Percentiles rank a stretch among this genome's conserved stretches.
These are phyloP conservation scores for Salix caprea DNA, from an alignment of 345 rosid species.

Conservation along the genomic window DNA sequence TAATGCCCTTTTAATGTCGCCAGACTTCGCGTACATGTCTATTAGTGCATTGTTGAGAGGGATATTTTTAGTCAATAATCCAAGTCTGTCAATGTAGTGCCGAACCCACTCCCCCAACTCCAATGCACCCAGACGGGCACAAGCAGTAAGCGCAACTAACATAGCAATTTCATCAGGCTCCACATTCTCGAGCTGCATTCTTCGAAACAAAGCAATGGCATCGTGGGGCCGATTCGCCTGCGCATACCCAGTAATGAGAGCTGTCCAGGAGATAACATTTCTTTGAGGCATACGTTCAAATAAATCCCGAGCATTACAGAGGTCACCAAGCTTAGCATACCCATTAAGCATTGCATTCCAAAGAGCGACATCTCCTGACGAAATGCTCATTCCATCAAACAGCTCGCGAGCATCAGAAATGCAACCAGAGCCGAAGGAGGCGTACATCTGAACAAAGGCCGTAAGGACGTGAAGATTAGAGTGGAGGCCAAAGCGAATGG, in stretches of 20 bases:
- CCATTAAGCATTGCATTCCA: slow-evolving; percentile 67
- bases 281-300: slow-evolving; percentile 52
- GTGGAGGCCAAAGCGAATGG: slow-evolving; percentile 41
- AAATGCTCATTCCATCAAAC: slow-evolving; percentile 43
- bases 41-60: slow-evolving; percentile 58
- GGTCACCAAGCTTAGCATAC: slow-evolving; percentile 43
- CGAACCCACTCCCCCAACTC: slow-evolving; percentile 59
- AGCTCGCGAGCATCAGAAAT: slow-evolving; percentile 45
- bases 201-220: slow-evolving; percentile 49
- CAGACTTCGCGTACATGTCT: slow-evolving; percentile 73
- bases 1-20: slow-evolving; percentile 50
- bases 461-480: slow-evolving; percentile 39
- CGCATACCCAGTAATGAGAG: slow-evolving; percentile 58
- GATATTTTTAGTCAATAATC: slow-evolving; percentile 34
- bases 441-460: slow-evolving; percentile 57
- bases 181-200: slow-evolving; percentile 52
- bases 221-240: slow-evolving; percentile 42
- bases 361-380: slow-evolving; percentile 23
- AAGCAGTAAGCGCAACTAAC: slow-evolving; percentile 64
- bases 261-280: slow-evolving; percentile 66
- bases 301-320: slow-evolving; percentile 41
- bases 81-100: slow-evolving; percentile 34
- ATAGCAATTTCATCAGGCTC: slow-evolving; percentile 64
- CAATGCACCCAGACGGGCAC: slow-evolving; percentile 60
- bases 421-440: slow-evolving; percentile 11